Evolutionary conservation across 2,329 filamentous ascomycete genomes (phyloP), one percentile per base, ranked within the genome.

Genomic region (Fusarium hostae): DNA sequence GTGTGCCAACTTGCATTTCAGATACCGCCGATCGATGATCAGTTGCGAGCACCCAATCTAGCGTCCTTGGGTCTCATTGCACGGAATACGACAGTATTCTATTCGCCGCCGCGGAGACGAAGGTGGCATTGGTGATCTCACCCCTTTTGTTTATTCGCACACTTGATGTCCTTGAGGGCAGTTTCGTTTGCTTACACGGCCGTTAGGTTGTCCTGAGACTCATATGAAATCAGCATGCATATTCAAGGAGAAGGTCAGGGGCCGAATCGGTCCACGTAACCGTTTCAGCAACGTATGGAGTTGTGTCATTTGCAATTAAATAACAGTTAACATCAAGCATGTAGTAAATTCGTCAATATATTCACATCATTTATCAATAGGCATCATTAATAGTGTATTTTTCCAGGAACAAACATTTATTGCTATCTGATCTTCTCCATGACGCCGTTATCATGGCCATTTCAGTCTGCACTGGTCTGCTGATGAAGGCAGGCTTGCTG

Each of bases 291-390:
- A 54, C 52, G 61, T 63, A 68, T 47, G 59, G 67, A 66, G 70
- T 73, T 62, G 51, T 59, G 26, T 55, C 41, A 39, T 59, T 65
- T 57, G 43, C 22, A 66, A 47, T 70, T 59, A 66, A 61, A 52
- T 66, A 72, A 62, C 69, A 72, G 55, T 66, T 61, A 50, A 48
- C 56, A 72, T 68, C 44, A 43, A 57, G 50, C 63, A 68, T 56
- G 34, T 51, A 68, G 48, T 64, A 66, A 28, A 44, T 43, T 61
- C 44, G 41, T 56, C 28, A 56, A 56, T 56, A 16, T 66, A 56
- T 72, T 70, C 41, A 35, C 40, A 43, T 62, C 30, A 41, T 20
- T 59, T 60, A 28, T 45, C 37, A 47, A 47, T 30, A 9, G 16
- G 22, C n/a, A 44, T 32, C 9, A 32, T 50, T 32, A 15, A 22